Percentiles rank a stretch among this genome's conserved stretches.
These are phyloP conservation scores for Ambrosia trifida DNA, from an alignment of 129 eudicot genomes.

Conservation along the genomic window DNA sequence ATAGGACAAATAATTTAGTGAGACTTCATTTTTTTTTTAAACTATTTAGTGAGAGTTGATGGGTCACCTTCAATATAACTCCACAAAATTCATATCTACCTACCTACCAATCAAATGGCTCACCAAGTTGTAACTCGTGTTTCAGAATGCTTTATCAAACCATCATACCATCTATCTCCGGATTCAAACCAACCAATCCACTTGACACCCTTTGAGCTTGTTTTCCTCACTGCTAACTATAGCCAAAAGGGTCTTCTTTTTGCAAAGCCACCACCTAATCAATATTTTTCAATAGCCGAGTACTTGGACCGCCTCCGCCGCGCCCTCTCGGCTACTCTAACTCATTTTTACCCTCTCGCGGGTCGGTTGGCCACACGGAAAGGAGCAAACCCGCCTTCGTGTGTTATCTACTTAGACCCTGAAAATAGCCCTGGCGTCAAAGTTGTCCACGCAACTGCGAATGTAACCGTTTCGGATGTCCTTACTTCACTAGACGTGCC, in stretches of 20 bases:
- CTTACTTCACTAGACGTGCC: slow-evolving; percentile 40
- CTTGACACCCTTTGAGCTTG: slow-evolving; percentile 49
- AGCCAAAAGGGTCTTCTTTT: slow-evolving; percentile 58
- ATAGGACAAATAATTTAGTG: too few species aligned
- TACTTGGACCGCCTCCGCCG: slow-evolving; percentile 37
- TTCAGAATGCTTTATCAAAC: slow-evolving; percentile 1
- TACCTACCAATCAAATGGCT: not conserved
- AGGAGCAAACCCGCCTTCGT: slow-evolving; percentile 35
- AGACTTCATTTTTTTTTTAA: too few species aligned
- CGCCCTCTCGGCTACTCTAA: slow-evolving; percentile 49
- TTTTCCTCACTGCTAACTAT: slow-evolving; percentile 31
- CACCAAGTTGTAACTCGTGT: not conserved
- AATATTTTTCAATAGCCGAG: slow-evolving; percentile 13
- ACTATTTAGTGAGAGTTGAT: too few species aligned
- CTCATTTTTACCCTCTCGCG: slow-evolving; percentile 43
- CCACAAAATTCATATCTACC: too few species aligned
- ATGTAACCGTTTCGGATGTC: slow-evolving; percentile 34
- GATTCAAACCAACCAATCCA: slow-evolving; percentile 41
- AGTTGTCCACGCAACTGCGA: slow-evolving; percentile 25
- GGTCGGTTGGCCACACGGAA: slow-evolving; percentile 42
- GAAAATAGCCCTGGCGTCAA: slow-evolving; percentile 38
- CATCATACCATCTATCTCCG: not conserved
- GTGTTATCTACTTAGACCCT: slow-evolving; percentile 38
- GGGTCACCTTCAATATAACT: too few species aligned
- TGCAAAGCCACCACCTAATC: slow-evolving; percentile 29